Percentiles rank a stretch among this genome's conserved stretches.
Evolutionary conservation across 495 filamentous ascomycete species (phyloP).

Genomic region (Astrothelium subdiscretum): DNA sequence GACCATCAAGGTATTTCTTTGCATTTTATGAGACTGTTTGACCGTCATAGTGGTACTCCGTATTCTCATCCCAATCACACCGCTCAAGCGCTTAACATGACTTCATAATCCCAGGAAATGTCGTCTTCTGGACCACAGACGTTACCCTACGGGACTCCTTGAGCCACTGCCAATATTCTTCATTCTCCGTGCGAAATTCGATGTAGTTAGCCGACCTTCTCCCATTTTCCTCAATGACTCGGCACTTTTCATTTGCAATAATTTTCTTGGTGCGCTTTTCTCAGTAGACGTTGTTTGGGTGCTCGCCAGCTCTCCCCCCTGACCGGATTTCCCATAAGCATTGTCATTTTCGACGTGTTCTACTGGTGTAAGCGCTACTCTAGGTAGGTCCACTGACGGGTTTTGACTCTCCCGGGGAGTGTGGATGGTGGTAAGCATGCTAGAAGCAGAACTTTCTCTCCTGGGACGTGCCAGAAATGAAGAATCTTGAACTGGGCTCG

Average conservation of each 20-base stretch:
- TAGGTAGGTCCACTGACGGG: background rate
- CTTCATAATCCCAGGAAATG: background rate
- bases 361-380: background rate
- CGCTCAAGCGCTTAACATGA: no score
- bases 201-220: background rate
- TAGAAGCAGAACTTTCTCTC: slow-evolving; percentile 14
- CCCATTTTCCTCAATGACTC: background rate
- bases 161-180: background rate
- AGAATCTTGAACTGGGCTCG: slow-evolving; percentile 18
- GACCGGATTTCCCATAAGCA: background rate
- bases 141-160: background rate
- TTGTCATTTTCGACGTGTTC: background rate
- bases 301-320: background rate
- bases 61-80: no score
- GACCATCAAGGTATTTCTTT: no score
- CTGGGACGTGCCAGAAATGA: slow-evolving; percentile 9
- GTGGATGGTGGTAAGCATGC: slow-evolving; percentile 11
- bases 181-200: background rate
- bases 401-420: background rate
- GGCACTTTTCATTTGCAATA: background rate
- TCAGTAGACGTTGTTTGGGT: background rate
- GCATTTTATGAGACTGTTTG: background rate
- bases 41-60: background rate
- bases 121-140: no score
- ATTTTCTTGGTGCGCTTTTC: background rate